Percentiles rank a stretch among this genome's conserved stretches.
phyloP scores from a whole-genome alignment of 768 basidiomycete species.

The Amanita molliuscula region DNA sequence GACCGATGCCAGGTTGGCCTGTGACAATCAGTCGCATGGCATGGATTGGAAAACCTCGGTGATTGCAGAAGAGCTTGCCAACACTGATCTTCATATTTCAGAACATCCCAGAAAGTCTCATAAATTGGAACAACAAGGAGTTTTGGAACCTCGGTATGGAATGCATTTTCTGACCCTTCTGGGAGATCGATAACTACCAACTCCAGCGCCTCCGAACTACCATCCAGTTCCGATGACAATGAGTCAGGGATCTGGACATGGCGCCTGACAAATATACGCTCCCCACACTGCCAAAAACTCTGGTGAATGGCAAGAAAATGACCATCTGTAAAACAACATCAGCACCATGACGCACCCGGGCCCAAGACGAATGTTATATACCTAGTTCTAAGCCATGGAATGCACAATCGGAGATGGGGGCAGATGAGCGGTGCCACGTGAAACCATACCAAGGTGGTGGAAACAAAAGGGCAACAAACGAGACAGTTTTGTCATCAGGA shows the following conservation, averaged over 20 bases:
- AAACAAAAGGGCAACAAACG: background rate
- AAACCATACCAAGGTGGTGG: background rate
- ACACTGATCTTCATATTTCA: slow-evolving; percentile 1
- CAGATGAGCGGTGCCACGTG: background rate
- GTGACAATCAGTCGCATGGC: background rate
- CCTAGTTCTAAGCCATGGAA: slow-evolving; percentile 1
- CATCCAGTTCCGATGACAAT: background rate
- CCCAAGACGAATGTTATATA: slow-evolving; percentile 1
- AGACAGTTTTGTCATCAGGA: background rate
- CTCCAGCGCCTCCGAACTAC: background rate
- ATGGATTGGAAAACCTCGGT: slow-evolving; percentile 3
- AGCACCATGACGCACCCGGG: background rate
- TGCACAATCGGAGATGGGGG: background rate
- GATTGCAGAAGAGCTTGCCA: slow-evolving; percentile 9
- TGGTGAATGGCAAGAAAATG: background rate
- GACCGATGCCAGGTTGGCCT: slow-evolving; percentile 3
- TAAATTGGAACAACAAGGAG: slow-evolving; percentile 3
- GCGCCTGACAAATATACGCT: background rate
- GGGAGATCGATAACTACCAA: slow-evolving; percentile 1
- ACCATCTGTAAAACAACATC: slow-evolving; percentile 1
- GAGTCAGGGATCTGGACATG: background rate
- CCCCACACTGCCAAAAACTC: background rate
- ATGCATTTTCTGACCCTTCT: background rate
- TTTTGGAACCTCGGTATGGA: background rate
- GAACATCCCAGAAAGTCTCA: slow-evolving; percentile 5